These are phyloP conservation scores for Oidiodendron maius DNA, from an alignment of 495 filamentous ascomycete species.

Conservation along the genomic window DNA sequence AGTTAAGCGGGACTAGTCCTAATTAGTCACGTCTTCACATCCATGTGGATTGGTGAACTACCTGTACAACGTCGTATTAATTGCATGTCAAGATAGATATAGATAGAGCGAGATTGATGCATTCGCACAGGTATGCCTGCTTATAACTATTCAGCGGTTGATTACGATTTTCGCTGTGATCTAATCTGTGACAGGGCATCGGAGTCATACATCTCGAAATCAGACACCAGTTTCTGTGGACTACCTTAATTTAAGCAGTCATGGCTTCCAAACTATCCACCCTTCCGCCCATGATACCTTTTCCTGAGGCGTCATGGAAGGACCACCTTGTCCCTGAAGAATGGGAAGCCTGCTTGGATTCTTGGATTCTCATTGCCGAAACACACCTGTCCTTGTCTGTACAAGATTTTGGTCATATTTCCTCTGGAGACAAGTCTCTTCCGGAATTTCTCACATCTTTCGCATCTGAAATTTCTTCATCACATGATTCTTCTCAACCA, in stretches of 20 bases:
- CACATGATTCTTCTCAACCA: conserved; percentile 4
- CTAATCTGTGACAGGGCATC: too few species aligned
- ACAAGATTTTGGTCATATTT: conserved; percentile 41
- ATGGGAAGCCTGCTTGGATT: conserved; percentile 73
- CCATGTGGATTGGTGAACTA: too few species aligned
- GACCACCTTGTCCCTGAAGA: conserved; percentile 59
- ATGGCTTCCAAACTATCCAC: conserved; percentile 15
- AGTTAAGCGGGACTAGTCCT: background rate
- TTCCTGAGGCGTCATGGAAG: conserved; percentile 64
- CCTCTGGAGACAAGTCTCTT: conserved; percentile 49
- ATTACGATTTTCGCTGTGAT: too few species aligned
- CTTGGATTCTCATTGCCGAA: conserved; percentile 63
- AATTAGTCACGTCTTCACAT: background rate
- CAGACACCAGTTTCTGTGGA: too few species aligned
- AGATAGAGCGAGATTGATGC: too few species aligned
- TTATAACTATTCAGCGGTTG: too few species aligned
- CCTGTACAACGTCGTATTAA: too few species aligned
- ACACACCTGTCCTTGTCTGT: conserved; percentile 54
- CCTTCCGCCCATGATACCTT: conserved; percentile 67
- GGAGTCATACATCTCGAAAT: too few species aligned
- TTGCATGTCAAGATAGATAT: too few species aligned
- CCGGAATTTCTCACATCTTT: conserved; percentile 24
- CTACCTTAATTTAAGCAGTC: background rate
- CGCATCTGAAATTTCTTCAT: conserved; percentile 7
- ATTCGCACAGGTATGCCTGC: too few species aligned